Evolutionary conservation across 495 filamentous ascomycete species (phyloP).

Genomic region (Durotheca rogersii): DNA sequence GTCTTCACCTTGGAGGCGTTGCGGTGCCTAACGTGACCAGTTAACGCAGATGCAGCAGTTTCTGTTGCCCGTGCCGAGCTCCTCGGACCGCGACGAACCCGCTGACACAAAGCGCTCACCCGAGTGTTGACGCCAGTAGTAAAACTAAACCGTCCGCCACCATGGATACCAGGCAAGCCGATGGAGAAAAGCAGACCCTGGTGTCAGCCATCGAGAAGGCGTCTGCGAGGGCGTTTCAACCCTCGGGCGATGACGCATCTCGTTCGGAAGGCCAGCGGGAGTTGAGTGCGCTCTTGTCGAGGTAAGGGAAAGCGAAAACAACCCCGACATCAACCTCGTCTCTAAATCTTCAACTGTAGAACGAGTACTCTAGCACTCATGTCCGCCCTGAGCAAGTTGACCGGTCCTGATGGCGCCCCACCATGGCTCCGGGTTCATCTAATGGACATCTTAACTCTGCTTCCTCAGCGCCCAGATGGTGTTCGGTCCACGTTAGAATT

Average conservation of each 20-base stretch:
- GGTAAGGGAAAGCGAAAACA: constrained; percentile 32
- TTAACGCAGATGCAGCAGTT: too few species aligned
- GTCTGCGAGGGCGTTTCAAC: constrained; percentile 45
- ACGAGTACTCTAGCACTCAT: constrained; percentile 47
- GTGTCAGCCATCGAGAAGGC: constrained; percentile 38
- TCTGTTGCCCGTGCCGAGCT: too few species aligned
- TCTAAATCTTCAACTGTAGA: constrained; percentile 40
- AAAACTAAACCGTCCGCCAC: background rate
- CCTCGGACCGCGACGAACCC: too few species aligned
- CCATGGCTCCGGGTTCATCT: constrained; percentile 53
- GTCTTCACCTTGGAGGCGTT: too few species aligned
- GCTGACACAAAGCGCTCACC: too few species aligned
- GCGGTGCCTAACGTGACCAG: too few species aligned
- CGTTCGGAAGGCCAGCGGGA: constrained; percentile 37
- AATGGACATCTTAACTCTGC: constrained; percentile 57
- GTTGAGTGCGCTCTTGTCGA: constrained; percentile 44
- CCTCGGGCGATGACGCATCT: constrained; percentile 30
- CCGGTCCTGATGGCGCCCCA: constrained; percentile 45
- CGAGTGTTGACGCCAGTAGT: too few species aligned
- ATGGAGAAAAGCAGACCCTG: constrained; percentile 14
- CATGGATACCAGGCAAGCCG: constrained; percentile 5
- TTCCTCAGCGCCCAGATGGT: constrained; percentile 66
- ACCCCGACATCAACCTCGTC: background rate
- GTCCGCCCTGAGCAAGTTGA: constrained; percentile 48
- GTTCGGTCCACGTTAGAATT: constrained; percentile 72